These are phyloP conservation scores for Alternaria sp. DNA, from an alignment of 2,329 filamentous ascomycete genomes.

Conservation along the genomic window DNA sequence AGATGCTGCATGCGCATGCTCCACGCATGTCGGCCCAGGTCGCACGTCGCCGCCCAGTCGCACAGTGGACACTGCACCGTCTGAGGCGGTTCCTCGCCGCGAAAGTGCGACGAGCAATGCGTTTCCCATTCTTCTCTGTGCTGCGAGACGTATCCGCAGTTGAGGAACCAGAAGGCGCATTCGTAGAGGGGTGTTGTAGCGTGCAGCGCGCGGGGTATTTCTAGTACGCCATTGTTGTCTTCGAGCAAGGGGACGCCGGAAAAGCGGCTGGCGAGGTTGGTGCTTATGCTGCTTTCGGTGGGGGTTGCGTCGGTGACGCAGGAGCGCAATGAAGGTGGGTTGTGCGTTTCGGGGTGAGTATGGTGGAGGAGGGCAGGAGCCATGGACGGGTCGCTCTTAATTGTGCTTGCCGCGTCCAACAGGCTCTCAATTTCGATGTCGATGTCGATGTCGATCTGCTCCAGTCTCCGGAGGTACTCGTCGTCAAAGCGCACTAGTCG, in stretches of 20 bases:
- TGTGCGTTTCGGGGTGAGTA: constrained; percentile 26
- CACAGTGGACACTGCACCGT: constrained; percentile 45
- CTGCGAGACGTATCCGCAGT: constrained; percentile 34
- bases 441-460: constrained; percentile 15
- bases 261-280: constrained; percentile 31
- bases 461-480: constrained; percentile 19
- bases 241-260: constrained; percentile 36
- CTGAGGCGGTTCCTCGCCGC: constrained; percentile 42
- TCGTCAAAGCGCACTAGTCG: constrained; percentile 37
- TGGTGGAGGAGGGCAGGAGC: constrained; percentile 44
- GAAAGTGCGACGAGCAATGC: constrained; percentile 47
- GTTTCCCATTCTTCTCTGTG: constrained; percentile 39
- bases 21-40: constrained; percentile 35
- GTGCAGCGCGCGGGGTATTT: constrained; percentile 18
- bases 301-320: constrained; percentile 33
- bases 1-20: constrained; percentile 40
- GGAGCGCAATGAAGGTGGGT: constrained; percentile 38
- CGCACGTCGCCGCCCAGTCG: constrained; percentile 29
- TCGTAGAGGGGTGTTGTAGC: constrained; percentile 31
- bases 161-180: constrained; percentile 48
- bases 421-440: constrained; percentile 19
- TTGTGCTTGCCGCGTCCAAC: constrained; percentile 20
- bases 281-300: constrained; percentile 41
- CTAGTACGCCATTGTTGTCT: constrained; percentile 41
- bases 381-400: constrained; percentile 38